These are phyloP conservation scores for Teratosphaeria viscida DNA, from an alignment of 2,329 filamentous ascomycete species.

Conservation along the genomic window DNA sequence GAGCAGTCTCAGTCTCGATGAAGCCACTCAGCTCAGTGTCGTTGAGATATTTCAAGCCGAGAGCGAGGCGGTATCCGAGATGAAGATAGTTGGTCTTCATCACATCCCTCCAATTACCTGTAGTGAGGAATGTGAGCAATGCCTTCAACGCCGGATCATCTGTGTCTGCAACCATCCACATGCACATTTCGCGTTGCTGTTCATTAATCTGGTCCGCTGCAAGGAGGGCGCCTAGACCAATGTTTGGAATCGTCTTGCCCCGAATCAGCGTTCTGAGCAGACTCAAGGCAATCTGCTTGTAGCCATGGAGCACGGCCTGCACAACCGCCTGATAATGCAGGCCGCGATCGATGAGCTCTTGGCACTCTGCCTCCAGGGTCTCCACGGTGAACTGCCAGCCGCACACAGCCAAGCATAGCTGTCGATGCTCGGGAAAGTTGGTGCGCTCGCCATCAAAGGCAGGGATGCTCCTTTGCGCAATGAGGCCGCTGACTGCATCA, in stretches of 20 bases:
- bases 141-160: conserved; percentile 71
- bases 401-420: conserved; percentile 65
- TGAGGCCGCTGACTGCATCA: conserved; percentile 50
- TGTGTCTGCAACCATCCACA: conserved; percentile 53
- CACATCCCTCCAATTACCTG: conserved; percentile 64
- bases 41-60: conserved; percentile 63
- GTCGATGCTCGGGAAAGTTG: conserved; percentile 57
- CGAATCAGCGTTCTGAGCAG: conserved; percentile 59
- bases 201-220: conserved; percentile 41
- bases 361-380: conserved; percentile 39
- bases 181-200: conserved; percentile 51
- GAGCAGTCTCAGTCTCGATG: conserved; percentile 43
- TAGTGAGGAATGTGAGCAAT: conserved; percentile 67
- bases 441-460: conserved; percentile 55
- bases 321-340: conserved; percentile 68
- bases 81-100: conserved; percentile 64
- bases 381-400: conserved; percentile 54
- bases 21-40: conserved; percentile 38
- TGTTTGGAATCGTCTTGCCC: conserved; percentile 53
- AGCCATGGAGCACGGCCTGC: conserved; percentile 62
- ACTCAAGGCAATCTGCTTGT: conserved; percentile 57
- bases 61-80: conserved; percentile 61
- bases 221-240: conserved; percentile 38
- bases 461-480: conserved; percentile 51
- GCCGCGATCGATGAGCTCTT: conserved; percentile 41